Base-by-base conservation (phyloP, 805 yeast species). In the Monosporozyma aerobia region DNA sequence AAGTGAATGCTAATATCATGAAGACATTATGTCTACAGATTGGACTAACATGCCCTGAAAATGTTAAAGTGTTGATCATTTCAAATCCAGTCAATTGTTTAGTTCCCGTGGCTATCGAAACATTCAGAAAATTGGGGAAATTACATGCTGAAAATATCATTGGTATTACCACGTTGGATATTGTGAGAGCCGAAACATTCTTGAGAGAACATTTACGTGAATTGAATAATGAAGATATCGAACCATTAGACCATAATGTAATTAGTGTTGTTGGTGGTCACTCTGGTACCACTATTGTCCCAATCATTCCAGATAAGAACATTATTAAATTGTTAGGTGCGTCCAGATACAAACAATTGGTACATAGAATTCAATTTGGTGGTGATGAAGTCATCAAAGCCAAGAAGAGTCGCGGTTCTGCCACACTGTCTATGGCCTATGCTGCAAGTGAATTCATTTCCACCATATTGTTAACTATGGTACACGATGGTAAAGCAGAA, bases 321-420 rank as follows among this genome's bases (percentile, higher is more conserved):
- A 70, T 65, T 14, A 56, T 54, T 40, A 48, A 52, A 49, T 60
- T 61, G 45, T 59, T 77, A 50, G 74, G 77, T 64, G 63, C 56
- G 33, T 64, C 64, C 30, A 74, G 77, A 59, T 77, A 75, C 61
- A 83, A 81, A 60, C 79, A 82, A 48, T 77, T 85, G 65, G 76
- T 85, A 59, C 80, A 84, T 75, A 79, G 90, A 73, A 85, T 85
- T 59, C 92, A 86, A 73, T 85, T 81, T 63, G 94, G 90, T 72
- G 94, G 94, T 76, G 94, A 85, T 69, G 94, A 85, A 74, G 90
- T 85, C 60, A 92, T 86, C 62, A 81, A 85, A 72, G 92, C 92
- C 59, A 86, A 86, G 73, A 77, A 82, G 61, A 92, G 94, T 69
- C 83, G 85, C 53, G 94, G 94, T 56, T 84, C 90, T 37, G 92